Base-by-base conservation (phyloP, 495 filamentous ascomycete genomes). In the Saxophila tyrrhenica region DNA sequence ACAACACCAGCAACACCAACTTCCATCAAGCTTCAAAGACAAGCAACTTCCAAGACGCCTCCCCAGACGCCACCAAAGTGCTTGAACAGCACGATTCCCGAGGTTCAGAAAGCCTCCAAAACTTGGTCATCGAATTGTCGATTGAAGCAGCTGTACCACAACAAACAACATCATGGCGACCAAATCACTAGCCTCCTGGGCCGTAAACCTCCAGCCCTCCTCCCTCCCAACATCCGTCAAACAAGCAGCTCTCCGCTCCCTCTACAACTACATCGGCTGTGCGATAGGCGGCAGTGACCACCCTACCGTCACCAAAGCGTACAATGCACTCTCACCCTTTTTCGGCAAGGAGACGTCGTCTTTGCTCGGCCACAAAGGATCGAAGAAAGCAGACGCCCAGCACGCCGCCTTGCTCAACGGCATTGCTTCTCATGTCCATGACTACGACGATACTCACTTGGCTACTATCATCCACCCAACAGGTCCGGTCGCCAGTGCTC, bases 401-500 rank as follows among this genome's bases (percentile, higher is more conserved):
- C 67, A 77, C 58, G 75, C 75, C 3, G 76, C 75, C 0, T 63
- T 80, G 3, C 50, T 80, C 38, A 78, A 78, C 48, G 76, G 77
- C 19, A 78, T 78, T 17, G 71, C 75, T 24, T 75, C 72, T 21
- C 75, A 78, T 49, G 73, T 78, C 11, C 75, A 78, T 52, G 76
- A 78, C 55, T 80, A 78, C 59, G 76, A 80, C 45, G 76, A 80
- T 59, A 80, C 76, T 3, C 75, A 78, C 56, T 67, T 78, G 0
- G 74, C 75, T 32, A 78, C 72, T 11, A 74, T 78, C 44, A 78
- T 80, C 54, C 77, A 80, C 50, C 76, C 75, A 0, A 69, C 75
- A 0, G 75, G 77, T 0, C 71, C 74, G 0, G 74, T 78, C 0
- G 74, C 74, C 1, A 69, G 66, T 42, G 77, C 77, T 0, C 59